These are phyloP conservation scores for Choanephora cucurbitarum DNA, from an alignment of 371 early-diverging fungal genomes.

Conservation along the genomic window DNA sequence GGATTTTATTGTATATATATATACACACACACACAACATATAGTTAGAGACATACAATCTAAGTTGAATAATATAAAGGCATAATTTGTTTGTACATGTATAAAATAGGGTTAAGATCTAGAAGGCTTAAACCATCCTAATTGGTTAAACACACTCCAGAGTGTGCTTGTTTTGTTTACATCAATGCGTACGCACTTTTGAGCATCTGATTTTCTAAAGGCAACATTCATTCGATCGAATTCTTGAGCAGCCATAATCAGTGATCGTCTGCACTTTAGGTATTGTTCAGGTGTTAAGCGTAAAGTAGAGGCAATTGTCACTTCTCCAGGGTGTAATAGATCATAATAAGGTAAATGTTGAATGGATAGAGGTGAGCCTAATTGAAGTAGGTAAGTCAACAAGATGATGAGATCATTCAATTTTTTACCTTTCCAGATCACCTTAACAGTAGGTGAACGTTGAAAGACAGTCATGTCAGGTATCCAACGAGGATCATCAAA, in stretches of 20 bases:
- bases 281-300: conserved; percentile 74
- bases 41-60: no score
- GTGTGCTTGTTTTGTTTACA: conserved; percentile 49
- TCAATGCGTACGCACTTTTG: conserved; percentile 52
- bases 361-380: conserved; percentile 56
- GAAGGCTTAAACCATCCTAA: conserved; percentile 45
- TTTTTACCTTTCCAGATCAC: conserved; percentile 39
- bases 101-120: conserved; percentile 7
- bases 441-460: conserved; percentile 16
- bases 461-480: conserved; percentile 30
- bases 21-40: no score
- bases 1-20: no score
- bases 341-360: conserved; percentile 44
- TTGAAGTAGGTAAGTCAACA: background rate
- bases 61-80: background rate
- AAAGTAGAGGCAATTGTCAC: conserved; percentile 65
- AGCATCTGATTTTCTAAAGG: conserved; percentile 52
- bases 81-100: conserved; percentile 1
- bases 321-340: conserved; percentile 61
- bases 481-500: conserved; percentile 32
- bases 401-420: conserved; percentile 3
- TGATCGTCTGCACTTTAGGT: conserved; percentile 53
- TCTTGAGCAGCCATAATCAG: conserved; percentile 44
- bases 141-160: conserved; percentile 46
- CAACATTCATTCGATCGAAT: conserved; percentile 24